phyloP scores from a whole-genome alignment of 345 rosid genomes.

The Nephelium lappaceum region DNA sequence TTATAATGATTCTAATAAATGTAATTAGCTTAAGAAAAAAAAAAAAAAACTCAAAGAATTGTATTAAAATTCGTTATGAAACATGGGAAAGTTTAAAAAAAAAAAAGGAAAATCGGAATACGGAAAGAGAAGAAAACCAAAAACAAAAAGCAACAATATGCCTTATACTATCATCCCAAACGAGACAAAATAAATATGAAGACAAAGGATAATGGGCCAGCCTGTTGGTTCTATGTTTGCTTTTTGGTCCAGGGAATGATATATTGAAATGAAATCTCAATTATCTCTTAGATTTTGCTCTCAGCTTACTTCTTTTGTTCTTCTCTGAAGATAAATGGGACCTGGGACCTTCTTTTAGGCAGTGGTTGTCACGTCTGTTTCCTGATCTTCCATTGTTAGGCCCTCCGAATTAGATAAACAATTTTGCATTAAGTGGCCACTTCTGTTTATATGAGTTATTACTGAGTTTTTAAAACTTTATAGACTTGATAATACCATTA shows the following conservation, averaged over 20 bases:
- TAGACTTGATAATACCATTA: no score
- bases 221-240: constrained; percentile 5
- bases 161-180: not conserved
- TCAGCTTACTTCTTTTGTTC: not conserved
- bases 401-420: not conserved
- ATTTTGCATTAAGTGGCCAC: no score
- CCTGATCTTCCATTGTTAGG: not conserved
- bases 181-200: constrained; percentile 3
- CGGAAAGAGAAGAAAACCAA: not conserved
- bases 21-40: no score
- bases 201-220: constrained; percentile 26
- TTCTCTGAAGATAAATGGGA: not conserved
- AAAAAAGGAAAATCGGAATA: constrained; percentile 14
- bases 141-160: not conserved
- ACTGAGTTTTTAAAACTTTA: no score
- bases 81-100: no score
- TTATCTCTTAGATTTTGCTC: not conserved
- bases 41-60: no score
- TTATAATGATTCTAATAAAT: no score
- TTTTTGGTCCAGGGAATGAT: constrained; percentile 11
- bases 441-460: not conserved
- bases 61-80: not conserved
- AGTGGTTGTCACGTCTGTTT: not conserved
- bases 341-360: not conserved
- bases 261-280: constrained; percentile 4